Conservation (phyloP, 495 filamentous ascomycete species). For the Clavariopsis aquatica region DNA sequence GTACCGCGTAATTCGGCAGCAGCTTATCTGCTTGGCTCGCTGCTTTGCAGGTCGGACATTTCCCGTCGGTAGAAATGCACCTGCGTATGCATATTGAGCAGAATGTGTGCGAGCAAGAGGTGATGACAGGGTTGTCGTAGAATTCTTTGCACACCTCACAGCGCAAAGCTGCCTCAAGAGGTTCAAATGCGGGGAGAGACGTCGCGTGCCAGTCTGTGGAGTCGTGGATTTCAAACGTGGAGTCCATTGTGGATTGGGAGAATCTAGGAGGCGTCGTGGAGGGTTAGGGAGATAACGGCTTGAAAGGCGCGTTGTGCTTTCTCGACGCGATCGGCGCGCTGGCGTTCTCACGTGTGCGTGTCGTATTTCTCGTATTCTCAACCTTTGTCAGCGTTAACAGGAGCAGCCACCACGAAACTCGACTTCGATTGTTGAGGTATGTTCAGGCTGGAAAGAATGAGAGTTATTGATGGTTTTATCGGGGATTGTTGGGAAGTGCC, state of each 20-base stretch:
- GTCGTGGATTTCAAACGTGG: conserved; percentile 67
- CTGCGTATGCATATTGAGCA: conserved; percentile 93
- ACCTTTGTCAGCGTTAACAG: conserved; percentile 14
- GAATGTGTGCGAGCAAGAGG: conserved; percentile 92
- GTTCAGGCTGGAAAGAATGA: no score
- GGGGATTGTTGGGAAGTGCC: no score
- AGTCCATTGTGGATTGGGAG: conserved; percentile 16
- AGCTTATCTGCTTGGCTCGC: conserved; percentile 79
- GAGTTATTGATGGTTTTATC: no score
- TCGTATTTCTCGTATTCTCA: not conserved
- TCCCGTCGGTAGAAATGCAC: conserved; percentile 74
- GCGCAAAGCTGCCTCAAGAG: conserved; percentile 81
- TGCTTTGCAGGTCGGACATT: conserved; percentile 80
- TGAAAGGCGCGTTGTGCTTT: conserved; percentile 3
- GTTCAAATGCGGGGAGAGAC: conserved; percentile 66
- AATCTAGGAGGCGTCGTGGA: conserved; percentile 2
- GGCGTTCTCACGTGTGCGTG: conserved; percentile 25
- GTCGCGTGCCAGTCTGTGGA: conserved; percentile 93
- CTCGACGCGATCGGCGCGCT: not conserved
- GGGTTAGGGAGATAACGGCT: conserved; percentile 6
- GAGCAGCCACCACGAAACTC: no score
- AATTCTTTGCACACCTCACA: conserved; percentile 99
- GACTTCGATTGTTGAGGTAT: no score
- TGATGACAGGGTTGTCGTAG: conserved; percentile 89
- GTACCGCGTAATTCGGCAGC: conserved; percentile 76